Percentiles rank a stretch among this genome's conserved stretches.
Conservation (phyloP, 2,329 filamentous ascomycete species). For the Diaporthe citrichinensis region DNA sequence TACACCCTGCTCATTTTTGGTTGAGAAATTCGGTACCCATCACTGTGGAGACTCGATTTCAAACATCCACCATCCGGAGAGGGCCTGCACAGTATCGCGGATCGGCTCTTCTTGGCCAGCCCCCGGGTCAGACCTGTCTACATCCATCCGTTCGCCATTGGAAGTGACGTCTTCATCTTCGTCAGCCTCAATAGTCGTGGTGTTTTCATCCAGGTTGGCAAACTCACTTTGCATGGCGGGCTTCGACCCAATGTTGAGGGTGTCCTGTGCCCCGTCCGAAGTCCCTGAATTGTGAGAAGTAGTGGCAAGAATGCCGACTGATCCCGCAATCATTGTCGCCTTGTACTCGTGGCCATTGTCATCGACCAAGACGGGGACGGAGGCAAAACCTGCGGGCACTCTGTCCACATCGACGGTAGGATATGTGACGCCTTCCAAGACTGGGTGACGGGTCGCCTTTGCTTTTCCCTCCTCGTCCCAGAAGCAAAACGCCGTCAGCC, state of each 20-base stretch:
- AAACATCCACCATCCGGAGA: constrained; percentile 2
- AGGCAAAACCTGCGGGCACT: not conserved
- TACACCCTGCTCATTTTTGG: not conserved
- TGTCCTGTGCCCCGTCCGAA: not conserved
- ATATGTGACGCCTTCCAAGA: not conserved
- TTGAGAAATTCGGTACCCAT: not conserved
- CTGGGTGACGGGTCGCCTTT: not conserved
- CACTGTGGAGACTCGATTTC: not conserved
- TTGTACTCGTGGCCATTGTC: not conserved
- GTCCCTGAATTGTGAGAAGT: not conserved
- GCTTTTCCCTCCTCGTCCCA: constrained; percentile 37
- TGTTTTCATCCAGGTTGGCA: no score
- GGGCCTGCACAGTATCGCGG: not conserved
- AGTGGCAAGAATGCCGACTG: not conserved
- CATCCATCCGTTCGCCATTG: not conserved
- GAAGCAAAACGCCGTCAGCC: constrained; percentile 41
- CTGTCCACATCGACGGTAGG: not conserved
- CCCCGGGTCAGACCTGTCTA: not conserved
- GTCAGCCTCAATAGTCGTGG: not conserved
- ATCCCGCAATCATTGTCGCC: constrained; percentile 5
- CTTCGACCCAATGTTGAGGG: not conserved
- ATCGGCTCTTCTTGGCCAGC: not conserved
- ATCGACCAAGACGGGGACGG: not conserved
- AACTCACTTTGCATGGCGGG: not conserved
- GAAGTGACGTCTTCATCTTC: not conserved